Evolutionary conservation across 441 rosid genomes (phyloP), one percentile per base, ranked within the genome.

Genomic region (Euphorbia celastroides): DNA sequence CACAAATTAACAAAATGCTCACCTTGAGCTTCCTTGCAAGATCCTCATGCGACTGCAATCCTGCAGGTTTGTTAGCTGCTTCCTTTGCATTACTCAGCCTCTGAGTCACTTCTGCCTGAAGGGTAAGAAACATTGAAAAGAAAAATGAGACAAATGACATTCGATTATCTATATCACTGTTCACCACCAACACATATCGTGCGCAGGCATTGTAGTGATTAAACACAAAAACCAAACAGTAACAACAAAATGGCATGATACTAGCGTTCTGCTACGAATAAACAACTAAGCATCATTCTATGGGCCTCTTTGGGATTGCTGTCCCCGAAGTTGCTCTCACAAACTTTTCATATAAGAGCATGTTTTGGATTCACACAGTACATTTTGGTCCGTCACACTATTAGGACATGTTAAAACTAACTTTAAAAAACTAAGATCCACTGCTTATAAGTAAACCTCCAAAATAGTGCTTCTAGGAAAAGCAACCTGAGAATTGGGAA

Each of bases 21-120:
- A 89, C 99, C 87, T 94, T 89, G 82, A 94, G 90, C 84, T 94
- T 94, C 86, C 73, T 88, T 38, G 97, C 98, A 59, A 94, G 92
- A 80, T 92, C 97, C 82, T 84, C 96, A 60, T 94, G 98, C 77
- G 91, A 84, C 74, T 83, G 94, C 71, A 86, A 50, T 59, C 77
- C 86, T 56, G 77, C 74, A 22, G 92, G 90, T 77, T 84, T 86
- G 78, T 72, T 81, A 55, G 91, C 83, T 19, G 83, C 78, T 77
- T 94, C 96, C 82, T 87, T 94, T 28, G 93, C 82, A 83, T 87
- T 87, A 74, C 82, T 83, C 71, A 94, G 80, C 83, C 97, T 87
- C 74, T 88, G 98, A 62, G 98, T 86, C 68, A 94, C 96, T 83
- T 94, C 97, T 9, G 96, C 99, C 98, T 92, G 78, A 62, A 67